phyloP scores from a whole-genome alignment of 768 basidiomycete species.

The Paxillus rubicundulus region DNA sequence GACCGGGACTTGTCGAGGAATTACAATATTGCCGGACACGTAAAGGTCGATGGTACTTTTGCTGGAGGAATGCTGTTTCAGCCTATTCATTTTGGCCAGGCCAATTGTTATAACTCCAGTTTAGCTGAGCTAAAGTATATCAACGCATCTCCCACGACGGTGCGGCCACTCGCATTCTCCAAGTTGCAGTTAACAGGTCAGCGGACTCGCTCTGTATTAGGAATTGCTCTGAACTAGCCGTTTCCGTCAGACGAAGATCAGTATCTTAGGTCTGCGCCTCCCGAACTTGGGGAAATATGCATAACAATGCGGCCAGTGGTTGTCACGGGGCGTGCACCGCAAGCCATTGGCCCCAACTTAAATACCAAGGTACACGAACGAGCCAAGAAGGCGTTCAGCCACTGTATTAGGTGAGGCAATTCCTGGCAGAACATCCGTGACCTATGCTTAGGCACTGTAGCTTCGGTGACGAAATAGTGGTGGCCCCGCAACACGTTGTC shows the following conservation, averaged over 20 bases:
- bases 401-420: constrained; percentile 4
- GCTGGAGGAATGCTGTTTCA: background rate
- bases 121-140: background rate
- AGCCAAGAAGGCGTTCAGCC: constrained; percentile 9
- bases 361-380: constrained; percentile 9
- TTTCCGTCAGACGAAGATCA: constrained; percentile 3
- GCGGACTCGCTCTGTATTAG: background rate
- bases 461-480: constrained; percentile 1
- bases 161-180: constrained; percentile 5
- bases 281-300: constrained; percentile 6
- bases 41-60: constrained; percentile 1
- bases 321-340: background rate
- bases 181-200: constrained; percentile 9
- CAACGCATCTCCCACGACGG: background rate
- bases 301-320: constrained; percentile 2
- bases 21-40: background rate
- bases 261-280: constrained; percentile 6
- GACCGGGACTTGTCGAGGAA: background rate
- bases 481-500: background rate
- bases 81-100: background rate
- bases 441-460: background rate
- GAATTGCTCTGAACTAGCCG: background rate
- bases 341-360: background rate
- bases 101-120: background rate
- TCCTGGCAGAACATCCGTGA: background rate